Percentiles rank a stretch among this genome's conserved stretches.
Evolutionary conservation across 2,329 filamentous ascomycete genomes (phyloP).

Genomic region (Ascochyta rabiei): DNA sequence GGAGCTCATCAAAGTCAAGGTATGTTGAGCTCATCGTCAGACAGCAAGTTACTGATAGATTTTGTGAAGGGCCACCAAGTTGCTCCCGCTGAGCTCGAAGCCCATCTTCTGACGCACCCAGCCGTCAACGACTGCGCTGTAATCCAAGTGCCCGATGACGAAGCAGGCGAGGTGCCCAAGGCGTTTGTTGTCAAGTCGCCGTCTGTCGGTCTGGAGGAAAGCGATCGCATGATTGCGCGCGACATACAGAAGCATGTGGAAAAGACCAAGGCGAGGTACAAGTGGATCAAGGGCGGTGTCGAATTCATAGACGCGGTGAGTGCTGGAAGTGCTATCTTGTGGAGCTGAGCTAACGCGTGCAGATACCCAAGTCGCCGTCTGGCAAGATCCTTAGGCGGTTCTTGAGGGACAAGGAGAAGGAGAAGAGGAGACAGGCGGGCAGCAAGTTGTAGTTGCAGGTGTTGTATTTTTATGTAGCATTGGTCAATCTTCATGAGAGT

Average conservation of each 20-base stretch:
- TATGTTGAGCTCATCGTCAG: conserved; percentile 32
- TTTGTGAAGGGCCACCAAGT: conserved; percentile 75
- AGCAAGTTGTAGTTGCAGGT: conserved; percentile 64
- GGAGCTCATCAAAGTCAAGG: conserved; percentile 80
- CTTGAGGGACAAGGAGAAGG: conserved; percentile 76
- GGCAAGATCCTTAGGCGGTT: conserved; percentile 68
- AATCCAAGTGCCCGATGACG: conserved; percentile 71
- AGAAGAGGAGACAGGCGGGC: conserved; percentile 66
- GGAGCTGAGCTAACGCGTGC: conserved; percentile 21
- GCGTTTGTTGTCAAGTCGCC: conserved; percentile 67
- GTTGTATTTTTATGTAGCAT: too few relatives aligned
- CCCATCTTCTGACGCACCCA: conserved; percentile 75
- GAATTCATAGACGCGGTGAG: conserved; percentile 50
- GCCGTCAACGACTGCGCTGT: conserved; percentile 80
- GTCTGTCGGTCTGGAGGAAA: conserved; percentile 58
- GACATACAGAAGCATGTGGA: conserved; percentile 65
- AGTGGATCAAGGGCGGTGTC: conserved; percentile 67
- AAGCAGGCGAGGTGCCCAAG: conserved; percentile 67
- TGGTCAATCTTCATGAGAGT: too few relatives aligned
- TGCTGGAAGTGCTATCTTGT: conserved; percentile 33
- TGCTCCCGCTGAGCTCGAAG: conserved; percentile 81
- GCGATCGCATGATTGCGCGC: conserved; percentile 54
- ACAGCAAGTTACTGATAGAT: not conserved
- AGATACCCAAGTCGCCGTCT: conserved; percentile 65
- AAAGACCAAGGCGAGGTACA: conserved; percentile 65